Base-by-base conservation (phyloP, 73 alveolate species). In the Paramecium caudatum region DNA sequence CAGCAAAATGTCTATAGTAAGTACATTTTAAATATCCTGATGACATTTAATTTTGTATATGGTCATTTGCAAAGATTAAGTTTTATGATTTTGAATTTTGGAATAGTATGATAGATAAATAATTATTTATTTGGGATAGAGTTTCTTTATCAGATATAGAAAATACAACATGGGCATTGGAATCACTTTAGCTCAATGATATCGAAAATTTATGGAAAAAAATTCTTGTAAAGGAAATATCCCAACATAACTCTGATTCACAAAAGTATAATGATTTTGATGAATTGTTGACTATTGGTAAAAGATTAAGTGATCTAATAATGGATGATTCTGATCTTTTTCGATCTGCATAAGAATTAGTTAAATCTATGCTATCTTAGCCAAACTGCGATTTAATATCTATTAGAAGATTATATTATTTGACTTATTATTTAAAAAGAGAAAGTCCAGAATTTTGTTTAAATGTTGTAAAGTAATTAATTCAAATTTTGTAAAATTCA, bases 51-150 rank as follows among this genome's bases (percentile, higher is more conserved):
- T 65, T 65, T 65, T 65, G 83, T 33, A 36, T 36, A 32, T 65
- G 83, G 83, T 46, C 83, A 1, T 65, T 65, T 34, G 83, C 83
- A 32, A 65, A 65, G 17, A 65, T 33, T 36, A 65, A 65, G n/a
- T 32, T 65, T 33, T 32, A 13, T 65, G 39, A 65, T 33, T 13
- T 1, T 32, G 27, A 32, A 13, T 65, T 65, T 6, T 65, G 83
- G 83, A 49, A 65, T n/a, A 33, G 34, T 6, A 33, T 65, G 49
- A 65, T 36, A 1, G 21, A 65, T 32, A 36, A 33, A 4, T 65
- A 65, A 6, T 6, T 65, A 7, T 36, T 12, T n/a, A 12, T 65
- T 3, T 65, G 83, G 83, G 47, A 65, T 65, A 30, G 34, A 33
- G 83, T 65, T 10, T 13, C 83, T 3, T 65, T 65, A 65, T 46